Percentiles rank a stretch among this genome's conserved stretches.
Conservation (phyloP, 805 yeast genomes). For the Candida sakaeoensis region DNA sequence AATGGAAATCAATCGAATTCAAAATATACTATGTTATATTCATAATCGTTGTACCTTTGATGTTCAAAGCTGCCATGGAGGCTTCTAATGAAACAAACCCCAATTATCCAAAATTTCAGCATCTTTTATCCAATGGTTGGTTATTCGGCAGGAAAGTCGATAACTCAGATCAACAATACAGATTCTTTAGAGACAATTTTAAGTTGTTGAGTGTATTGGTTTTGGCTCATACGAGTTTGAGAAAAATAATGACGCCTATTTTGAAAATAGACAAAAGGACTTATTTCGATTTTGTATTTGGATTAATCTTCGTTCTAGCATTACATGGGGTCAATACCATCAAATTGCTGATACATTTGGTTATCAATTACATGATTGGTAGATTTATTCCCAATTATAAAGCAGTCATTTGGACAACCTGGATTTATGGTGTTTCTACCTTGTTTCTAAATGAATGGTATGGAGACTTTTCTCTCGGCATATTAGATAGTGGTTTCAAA, state of each 20-base stretch:
- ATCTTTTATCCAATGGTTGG: slow-evolving; percentile 79
- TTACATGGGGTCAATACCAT: slow-evolving; percentile 78
- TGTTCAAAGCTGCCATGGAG: slow-evolving; percentile 77
- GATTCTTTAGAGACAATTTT: slow-evolving; percentile 81
- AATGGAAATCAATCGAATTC: slow-evolving; percentile 80
- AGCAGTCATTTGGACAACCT: slow-evolving; percentile 45
- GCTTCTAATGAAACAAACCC: slow-evolving; percentile 74
- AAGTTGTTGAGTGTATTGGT: slow-evolving; percentile 56
- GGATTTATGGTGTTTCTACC: slow-evolving; percentile 79
- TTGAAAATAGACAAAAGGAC: slow-evolving; percentile 35
- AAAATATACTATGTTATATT: slow-evolving; percentile 62
- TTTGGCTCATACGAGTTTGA: slow-evolving; percentile 48
- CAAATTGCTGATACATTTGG: slow-evolving; percentile 57
- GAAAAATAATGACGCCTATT: slow-evolving; percentile 26
- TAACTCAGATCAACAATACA: slow-evolving; percentile 86
- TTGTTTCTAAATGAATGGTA: slow-evolving; percentile 73
- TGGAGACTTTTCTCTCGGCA: slow-evolving; percentile 51
- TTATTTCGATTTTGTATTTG: slow-evolving; percentile 71
- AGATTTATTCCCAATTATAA: slow-evolving; percentile 29
- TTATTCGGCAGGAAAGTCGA: slow-evolving; percentile 85
- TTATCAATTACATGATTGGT: slow-evolving; percentile 50
- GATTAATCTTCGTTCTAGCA: slow-evolving; percentile 60
- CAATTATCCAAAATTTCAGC: slow-evolving; percentile 61
- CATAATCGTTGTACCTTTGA: slow-evolving; percentile 69
- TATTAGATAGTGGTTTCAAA: slow-evolving; percentile 61